Conservation (phyloP, 345 rosid genomes). For the Rhodamnia argentea region DNA sequence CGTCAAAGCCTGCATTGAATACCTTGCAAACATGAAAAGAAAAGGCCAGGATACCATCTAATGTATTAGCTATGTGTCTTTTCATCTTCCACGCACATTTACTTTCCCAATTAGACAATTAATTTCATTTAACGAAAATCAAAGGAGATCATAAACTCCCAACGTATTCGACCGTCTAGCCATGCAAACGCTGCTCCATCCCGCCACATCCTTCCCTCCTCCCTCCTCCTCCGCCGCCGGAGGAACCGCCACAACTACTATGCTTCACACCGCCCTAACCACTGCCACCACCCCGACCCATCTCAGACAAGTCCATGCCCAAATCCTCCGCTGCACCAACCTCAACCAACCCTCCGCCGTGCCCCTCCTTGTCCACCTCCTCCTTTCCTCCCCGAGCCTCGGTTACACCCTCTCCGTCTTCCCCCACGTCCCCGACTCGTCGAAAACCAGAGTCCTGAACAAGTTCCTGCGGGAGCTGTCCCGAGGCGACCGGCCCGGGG, state of each 20-base stretch:
- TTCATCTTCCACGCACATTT: too few species aligned
- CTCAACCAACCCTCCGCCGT: slow-evolving; percentile 16
- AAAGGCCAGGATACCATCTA: too few species aligned
- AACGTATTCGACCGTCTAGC: not conserved
- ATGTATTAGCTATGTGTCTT: too few species aligned
- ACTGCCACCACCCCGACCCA: slow-evolving; percentile 21
- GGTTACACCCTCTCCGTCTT: slow-evolving; percentile 39
- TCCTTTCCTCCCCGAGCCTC: slow-evolving; percentile 22
- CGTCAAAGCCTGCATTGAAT: too few species aligned
- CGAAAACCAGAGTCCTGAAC: slow-evolving; percentile 16
- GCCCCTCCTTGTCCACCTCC: slow-evolving; percentile 22
- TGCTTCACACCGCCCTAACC: slow-evolving; percentile 13
- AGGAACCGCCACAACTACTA: not conserved
- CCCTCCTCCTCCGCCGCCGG: not conserved
- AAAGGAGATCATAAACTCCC: too few species aligned
- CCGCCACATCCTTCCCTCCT: not conserved
- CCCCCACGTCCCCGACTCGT: slow-evolving; percentile 8
- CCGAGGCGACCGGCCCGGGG: slow-evolving; percentile 14
- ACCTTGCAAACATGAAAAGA: too few species aligned
- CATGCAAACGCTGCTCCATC: not conserved
- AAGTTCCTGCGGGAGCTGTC: slow-evolving; percentile 34
- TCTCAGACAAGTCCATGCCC: slow-evolving; percentile 40
- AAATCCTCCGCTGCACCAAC: slow-evolving; percentile 22
- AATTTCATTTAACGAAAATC: too few species aligned
- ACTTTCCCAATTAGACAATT: too few species aligned